Conservation (phyloP, 2,329 filamentous ascomycete species). For the Venturia asperata region DNA sequence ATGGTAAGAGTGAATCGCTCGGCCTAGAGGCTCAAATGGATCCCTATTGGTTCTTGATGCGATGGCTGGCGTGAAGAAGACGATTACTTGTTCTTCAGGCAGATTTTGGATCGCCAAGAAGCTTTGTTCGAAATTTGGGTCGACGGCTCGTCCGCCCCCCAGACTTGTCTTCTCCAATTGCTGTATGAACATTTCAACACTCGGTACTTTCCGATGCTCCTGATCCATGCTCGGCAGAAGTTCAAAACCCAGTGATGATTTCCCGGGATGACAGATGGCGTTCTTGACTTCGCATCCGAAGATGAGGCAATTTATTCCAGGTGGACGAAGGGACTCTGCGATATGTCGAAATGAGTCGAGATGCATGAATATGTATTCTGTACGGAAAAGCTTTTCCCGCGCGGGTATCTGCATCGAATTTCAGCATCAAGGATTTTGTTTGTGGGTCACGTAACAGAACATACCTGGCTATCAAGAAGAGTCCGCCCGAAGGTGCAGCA, state of each 20-base stretch:
- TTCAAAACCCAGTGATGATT: neutral
- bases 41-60: conserved; percentile 37
- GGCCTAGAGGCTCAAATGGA: conserved; percentile 66
- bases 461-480: neutral
- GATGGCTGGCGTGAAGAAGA: conserved; percentile 40
- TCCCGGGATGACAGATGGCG: neutral
- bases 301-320: neutral
- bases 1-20: conserved; percentile 54
- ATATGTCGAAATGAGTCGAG: neutral
- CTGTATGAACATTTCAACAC: neutral
- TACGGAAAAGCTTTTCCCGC: neutral
- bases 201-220: neutral
- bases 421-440: neutral
- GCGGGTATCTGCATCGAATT: neutral
- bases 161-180: neutral
- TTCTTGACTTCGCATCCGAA: neutral
- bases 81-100: conserved; percentile 34
- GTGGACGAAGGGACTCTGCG: neutral
- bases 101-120: conserved; percentile 30
- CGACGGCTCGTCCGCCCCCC: neutral
- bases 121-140: conserved; percentile 21
- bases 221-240: neutral
- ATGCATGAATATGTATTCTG: neutral
- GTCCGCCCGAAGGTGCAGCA: neutral
- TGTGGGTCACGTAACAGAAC: neutral